Evolutionary conservation across 1,284 basidiomycete genomes (phyloP).

Genomic region (Cerioporus squamosus): DNA sequence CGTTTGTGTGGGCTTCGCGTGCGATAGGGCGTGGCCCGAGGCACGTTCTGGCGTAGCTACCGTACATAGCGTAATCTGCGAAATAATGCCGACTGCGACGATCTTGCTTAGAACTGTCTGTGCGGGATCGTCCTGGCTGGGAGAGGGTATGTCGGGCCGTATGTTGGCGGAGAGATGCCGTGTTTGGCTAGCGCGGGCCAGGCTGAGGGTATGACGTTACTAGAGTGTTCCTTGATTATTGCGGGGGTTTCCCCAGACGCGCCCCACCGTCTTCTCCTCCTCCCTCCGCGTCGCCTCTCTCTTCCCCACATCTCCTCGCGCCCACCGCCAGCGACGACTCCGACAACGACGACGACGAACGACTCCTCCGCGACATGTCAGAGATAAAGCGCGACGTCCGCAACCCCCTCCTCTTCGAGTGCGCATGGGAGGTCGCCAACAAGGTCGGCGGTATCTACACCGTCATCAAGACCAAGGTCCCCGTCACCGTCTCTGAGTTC

Average conservation of each 20-base stretch:
- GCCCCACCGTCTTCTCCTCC: constrained; percentile 2
- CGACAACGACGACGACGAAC: constrained; percentile 1
- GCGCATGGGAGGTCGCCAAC: constrained; percentile 95
- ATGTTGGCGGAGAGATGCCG: constrained; percentile 5
- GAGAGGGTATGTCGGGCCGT: constrained; percentile 2
- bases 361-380: constrained; percentile 30
- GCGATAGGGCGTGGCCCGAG: neutral
- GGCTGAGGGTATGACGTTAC: constrained; percentile 12
- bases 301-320: constrained; percentile 2
- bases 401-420: constrained; percentile 84
- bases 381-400: constrained; percentile 72
- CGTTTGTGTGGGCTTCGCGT: neutral
- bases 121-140: constrained; percentile 15
- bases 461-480: constrained; percentile 99
- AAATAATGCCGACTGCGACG: constrained; percentile 11
- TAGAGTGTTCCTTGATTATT: neutral
- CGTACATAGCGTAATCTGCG: constrained; percentile 14
- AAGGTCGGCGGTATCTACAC: constrained; percentile 99
- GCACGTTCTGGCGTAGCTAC: neutral
- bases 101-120: neutral
- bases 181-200: constrained; percentile 1
- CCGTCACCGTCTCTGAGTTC: constrained; percentile 94
- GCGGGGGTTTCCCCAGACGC: constrained; percentile 7
- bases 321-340: no score
- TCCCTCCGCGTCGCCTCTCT: neutral